phyloP scores from a whole-genome alignment of 2,329 filamentous ascomycete genomes.

The Penicillium italicum region DNA sequence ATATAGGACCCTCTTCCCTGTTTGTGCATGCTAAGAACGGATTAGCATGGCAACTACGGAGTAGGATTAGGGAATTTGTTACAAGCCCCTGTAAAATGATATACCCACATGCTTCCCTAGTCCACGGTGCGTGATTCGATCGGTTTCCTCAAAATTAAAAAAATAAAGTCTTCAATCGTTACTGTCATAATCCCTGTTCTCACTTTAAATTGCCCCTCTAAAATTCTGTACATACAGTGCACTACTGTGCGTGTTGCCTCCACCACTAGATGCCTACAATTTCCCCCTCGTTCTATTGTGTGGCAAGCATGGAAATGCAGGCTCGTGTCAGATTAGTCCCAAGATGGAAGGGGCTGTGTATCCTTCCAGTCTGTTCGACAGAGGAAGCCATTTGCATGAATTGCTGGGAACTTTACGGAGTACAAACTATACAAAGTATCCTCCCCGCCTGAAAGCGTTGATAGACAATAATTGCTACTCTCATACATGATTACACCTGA shows the following conservation, averaged over 20 bases:
- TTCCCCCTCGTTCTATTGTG: not conserved
- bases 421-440: not conserved
- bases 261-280: not conserved
- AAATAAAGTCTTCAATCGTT: too few relatives aligned
- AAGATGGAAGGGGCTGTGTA: slow-evolving; percentile 2
- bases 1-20: slow-evolving; percentile 13
- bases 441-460: not conserved
- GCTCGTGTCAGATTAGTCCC: slow-evolving; percentile 15
- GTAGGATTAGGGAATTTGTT: not conserved
- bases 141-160: slow-evolving; percentile 14
- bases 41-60: not conserved
- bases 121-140: slow-evolving; percentile 6
- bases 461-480: slow-evolving; percentile 14
- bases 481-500: slow-evolving; percentile 5
- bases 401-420: not conserved
- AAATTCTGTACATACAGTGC: not conserved
- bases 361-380: not conserved
- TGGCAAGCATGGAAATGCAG: slow-evolving; percentile 11
- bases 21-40: not conserved
- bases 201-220: not conserved
- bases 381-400: not conserved
- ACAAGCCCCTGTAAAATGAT: not conserved
- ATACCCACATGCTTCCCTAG: not conserved
- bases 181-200: not conserved
- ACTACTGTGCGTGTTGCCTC: slow-evolving; percentile 8